These are phyloP conservation scores for Onygenales sp. DNA, from an alignment of 2,329 filamentous ascomycete genomes.

Conservation along the genomic window DNA sequence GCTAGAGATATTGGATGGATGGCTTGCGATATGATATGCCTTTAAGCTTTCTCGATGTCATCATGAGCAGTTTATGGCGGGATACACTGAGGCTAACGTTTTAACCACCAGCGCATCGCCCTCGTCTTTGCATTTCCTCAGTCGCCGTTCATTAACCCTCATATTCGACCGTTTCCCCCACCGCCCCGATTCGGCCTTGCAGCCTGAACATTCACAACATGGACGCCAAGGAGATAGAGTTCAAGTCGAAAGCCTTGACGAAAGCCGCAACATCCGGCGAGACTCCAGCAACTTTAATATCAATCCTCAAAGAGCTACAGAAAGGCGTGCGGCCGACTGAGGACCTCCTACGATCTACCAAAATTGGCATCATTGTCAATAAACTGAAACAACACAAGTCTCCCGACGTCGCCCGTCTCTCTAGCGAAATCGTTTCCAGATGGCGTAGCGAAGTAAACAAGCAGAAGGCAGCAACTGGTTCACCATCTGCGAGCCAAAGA, in stretches of 20 bases:
- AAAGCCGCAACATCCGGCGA: slow-evolving; percentile 72
- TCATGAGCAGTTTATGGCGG: too few species aligned
- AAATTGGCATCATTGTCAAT: slow-evolving; percentile 81
- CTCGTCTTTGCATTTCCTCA: neutral
- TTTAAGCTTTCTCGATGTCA: too few species aligned
- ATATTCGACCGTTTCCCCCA: neutral
- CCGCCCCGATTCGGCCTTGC: neutral
- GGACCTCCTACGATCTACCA: slow-evolving; percentile 82
- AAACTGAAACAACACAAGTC: slow-evolving; percentile 76
- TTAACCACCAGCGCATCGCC: neutral
- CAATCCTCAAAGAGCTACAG: slow-evolving; percentile 68
- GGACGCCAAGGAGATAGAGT: slow-evolving; percentile 73
- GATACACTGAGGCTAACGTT: too few species aligned
- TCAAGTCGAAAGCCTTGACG: slow-evolving; percentile 66
- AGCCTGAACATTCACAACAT: slow-evolving; percentile 36
- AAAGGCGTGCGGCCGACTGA: slow-evolving; percentile 75
- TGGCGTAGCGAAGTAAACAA: slow-evolving; percentile 40
- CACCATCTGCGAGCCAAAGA: slow-evolving; percentile 28
- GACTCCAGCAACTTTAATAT: slow-evolving; percentile 60
- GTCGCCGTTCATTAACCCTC: neutral
- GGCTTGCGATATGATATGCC: too few species aligned
- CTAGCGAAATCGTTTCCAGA: slow-evolving; percentile 74
- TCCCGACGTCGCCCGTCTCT: slow-evolving; percentile 59
- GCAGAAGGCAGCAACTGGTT: slow-evolving; percentile 30
- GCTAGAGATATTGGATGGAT: too few species aligned